phyloP scores from a whole-genome alignment of 805 yeast genomes.

The Yarrowia phangngaensis region DNA sequence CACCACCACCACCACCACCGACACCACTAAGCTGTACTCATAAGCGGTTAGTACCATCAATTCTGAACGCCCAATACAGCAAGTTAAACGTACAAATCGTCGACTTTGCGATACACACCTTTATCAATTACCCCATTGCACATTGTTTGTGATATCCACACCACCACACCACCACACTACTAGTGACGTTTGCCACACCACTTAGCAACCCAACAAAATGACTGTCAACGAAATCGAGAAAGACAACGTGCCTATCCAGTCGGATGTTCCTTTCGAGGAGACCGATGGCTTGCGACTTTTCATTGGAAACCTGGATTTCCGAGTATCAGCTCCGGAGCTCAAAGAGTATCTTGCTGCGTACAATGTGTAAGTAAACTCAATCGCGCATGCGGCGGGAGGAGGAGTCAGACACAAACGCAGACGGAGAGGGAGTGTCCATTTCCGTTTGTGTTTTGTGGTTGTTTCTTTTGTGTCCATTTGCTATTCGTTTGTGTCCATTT shows the following conservation, averaged over 20 bases:
- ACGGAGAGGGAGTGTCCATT: too few species aligned
- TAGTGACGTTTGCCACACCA: conserved; percentile 24
- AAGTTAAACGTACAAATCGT: too few species aligned
- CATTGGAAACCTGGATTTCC: conserved; percentile 23
- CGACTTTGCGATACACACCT: too few species aligned
- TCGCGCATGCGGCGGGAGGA: conserved; percentile 23
- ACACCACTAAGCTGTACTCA: too few species aligned
- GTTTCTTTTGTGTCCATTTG: neutral
- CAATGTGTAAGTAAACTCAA: conserved; percentile 25
- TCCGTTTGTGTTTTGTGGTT: too few species aligned
- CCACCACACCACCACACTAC: conserved; percentile 22
- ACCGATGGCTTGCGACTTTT: conserved; percentile 22
- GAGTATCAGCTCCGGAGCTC: conserved; percentile 25
- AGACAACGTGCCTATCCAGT: conserved; percentile 20
- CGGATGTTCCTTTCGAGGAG: conserved; percentile 14
- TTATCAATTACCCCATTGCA: too few species aligned
- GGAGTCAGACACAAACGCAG: neutral
- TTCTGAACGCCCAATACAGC: too few species aligned
- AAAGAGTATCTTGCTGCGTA: conserved; percentile 25
- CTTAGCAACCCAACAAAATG: conserved; percentile 6
- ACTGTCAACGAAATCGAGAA: conserved; percentile 23
- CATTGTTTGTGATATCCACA: too few species aligned
- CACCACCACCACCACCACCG: too few species aligned
- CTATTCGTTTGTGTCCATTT: neutral
- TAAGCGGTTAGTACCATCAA: too few species aligned